phyloP scores from a whole-genome alignment of 129 eudicot genomes.

The Oenanthe sinensis region DNA sequence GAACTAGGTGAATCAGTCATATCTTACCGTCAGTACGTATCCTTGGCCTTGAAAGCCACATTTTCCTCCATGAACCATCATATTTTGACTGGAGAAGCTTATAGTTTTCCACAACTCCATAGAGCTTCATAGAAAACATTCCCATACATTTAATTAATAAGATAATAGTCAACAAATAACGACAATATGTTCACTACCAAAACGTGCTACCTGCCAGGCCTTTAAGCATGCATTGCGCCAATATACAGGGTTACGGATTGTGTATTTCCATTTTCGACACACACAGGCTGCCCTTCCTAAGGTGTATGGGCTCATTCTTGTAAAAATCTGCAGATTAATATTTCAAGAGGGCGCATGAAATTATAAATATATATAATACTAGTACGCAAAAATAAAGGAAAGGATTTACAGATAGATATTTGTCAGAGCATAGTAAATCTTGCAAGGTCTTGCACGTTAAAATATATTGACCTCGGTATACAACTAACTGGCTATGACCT shows the following conservation, averaged over 20 bases:
- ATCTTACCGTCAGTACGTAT: slow-evolving; percentile 79
- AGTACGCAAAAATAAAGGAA: not conserved
- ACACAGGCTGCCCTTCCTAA: slow-evolving; percentile 93
- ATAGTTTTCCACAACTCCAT: slow-evolving; percentile 71
- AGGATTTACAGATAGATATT: not conserved
- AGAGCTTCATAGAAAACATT: slow-evolving; percentile 30
- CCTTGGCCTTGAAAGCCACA: slow-evolving; percentile 96
- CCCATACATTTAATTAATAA: not conserved
- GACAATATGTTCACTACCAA: slow-evolving; percentile 7
- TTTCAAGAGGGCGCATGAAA: not conserved
- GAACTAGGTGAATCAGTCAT: not conserved
- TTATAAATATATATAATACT: not conserved
- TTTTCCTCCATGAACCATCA: slow-evolving; percentile 96
- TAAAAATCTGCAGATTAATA: slow-evolving; percentile 51
- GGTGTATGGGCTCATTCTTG: slow-evolving; percentile 76
- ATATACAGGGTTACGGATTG: slow-evolving; percentile 77
- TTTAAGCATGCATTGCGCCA: slow-evolving; percentile 95
- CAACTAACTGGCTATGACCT: not conserved
- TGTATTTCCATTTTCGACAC: slow-evolving; percentile 92
- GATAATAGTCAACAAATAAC: not conserved
- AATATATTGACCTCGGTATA: not conserved
- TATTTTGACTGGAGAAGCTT: slow-evolving; percentile 69
- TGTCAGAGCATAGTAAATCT: not conserved
- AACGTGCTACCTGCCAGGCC: slow-evolving; percentile 77
- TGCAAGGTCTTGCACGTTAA: not conserved